Conservation (phyloP, 1,284 basidiomycete species). For the Austropuccinia psidii region DNA sequence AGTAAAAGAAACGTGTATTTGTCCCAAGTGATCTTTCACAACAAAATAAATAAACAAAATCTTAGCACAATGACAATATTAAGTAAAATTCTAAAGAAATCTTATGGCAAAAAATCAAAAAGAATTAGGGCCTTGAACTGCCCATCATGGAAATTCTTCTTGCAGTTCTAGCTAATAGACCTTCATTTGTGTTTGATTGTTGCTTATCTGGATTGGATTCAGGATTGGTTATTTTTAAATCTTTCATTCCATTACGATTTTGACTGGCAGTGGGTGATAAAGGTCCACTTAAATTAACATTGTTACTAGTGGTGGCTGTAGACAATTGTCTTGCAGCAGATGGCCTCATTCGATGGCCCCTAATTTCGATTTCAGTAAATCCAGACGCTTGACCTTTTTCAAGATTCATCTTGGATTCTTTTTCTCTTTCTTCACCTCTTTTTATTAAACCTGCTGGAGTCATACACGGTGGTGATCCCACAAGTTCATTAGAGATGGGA, state of each 20-base stretch:
- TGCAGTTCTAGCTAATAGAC: conserved; percentile 17
- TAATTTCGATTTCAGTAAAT: conserved; percentile 60
- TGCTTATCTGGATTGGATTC: background rate
- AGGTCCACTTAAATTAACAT: too few species aligned
- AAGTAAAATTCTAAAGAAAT: too few species aligned
- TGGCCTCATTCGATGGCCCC: conserved; percentile 26
- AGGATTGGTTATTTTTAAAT: conserved; percentile 17
- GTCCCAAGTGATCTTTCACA: too few species aligned
- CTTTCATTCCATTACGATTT: conserved; percentile 12
- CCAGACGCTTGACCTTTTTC: conserved; percentile 63
- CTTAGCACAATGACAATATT: too few species aligned
- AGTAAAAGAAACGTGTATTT: too few species aligned
- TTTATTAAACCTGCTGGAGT: conserved; percentile 65
- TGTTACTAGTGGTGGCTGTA: background rate
- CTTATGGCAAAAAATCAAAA: too few species aligned
- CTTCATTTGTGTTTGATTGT: background rate
- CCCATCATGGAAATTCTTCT: conserved; percentile 28
- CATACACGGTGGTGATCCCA: conserved; percentile 58
- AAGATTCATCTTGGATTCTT: conserved; percentile 62
- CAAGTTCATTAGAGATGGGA: conserved; percentile 50
- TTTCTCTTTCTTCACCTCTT: conserved; percentile 69
- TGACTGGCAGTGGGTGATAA: background rate
- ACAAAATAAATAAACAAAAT: too few species aligned
- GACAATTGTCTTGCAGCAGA: background rate
- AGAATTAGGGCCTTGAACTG: too few species aligned